Evolutionary conservation across 2,329 filamentous ascomycete genomes (phyloP).

Genomic region (Alternaria alternata): DNA sequence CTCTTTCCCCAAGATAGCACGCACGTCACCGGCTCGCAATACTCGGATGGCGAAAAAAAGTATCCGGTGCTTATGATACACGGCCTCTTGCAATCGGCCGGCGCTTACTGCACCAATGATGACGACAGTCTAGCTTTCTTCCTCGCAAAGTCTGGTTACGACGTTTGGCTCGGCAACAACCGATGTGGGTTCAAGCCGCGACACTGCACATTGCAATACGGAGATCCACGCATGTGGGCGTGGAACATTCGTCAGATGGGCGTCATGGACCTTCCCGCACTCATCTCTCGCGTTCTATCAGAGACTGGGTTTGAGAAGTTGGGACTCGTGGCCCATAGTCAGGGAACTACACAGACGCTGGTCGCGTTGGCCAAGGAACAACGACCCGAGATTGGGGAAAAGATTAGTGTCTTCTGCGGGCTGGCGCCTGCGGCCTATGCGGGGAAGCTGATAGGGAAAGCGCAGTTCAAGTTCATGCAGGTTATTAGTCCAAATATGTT

Average conservation of each 20-base stretch:
- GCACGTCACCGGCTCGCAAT: constrained; percentile 36
- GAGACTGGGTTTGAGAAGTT: constrained; percentile 86
- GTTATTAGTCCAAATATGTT: constrained; percentile 80
- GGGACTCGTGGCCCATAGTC: constrained; percentile 84
- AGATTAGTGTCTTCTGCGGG: constrained; percentile 88
- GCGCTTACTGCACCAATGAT: constrained; percentile 89
- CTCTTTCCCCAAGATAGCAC: constrained; percentile 62
- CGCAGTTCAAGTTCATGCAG: constrained; percentile 92
- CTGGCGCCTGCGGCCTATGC: constrained; percentile 91
- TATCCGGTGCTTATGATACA: constrained; percentile 90
- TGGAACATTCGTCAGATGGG: constrained; percentile 96
- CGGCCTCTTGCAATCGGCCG: constrained; percentile 85
- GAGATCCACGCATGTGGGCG: constrained; percentile 91
- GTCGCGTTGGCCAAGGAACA: constrained; percentile 91
- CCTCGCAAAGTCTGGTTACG: constrained; percentile 89
- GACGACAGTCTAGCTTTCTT: constrained; percentile 91
- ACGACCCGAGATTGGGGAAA: constrained; percentile 81
- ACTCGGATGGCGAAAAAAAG: constrained; percentile 60
- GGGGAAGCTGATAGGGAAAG: constrained; percentile 82
- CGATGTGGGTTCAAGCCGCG: constrained; percentile 83
- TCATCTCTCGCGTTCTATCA: constrained; percentile 78
- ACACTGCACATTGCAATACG: constrained; percentile 73
- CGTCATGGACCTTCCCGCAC: constrained; percentile 82
- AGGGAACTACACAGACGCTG: constrained; percentile 88
- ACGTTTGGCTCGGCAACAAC: constrained; percentile 96